Evolutionary conservation across 1,139 yeast species (phyloP), one percentile per base, ranked within the genome.

Genomic region (Taphrina flavorubra): DNA sequence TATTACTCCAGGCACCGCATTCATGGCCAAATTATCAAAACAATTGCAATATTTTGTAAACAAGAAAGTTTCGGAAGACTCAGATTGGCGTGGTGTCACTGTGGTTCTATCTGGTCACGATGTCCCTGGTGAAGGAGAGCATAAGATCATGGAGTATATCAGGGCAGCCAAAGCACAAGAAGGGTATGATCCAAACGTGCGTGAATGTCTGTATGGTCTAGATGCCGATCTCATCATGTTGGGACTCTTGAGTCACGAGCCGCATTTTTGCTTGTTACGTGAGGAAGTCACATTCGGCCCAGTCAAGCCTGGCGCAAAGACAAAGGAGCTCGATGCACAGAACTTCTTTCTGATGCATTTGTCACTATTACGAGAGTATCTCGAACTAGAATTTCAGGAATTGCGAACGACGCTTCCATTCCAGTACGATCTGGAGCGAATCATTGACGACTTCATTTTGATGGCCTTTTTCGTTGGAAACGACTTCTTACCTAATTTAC

Each of bases 41-140:
- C 94, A 92, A 39, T 81, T 94, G 74, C 83, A 92, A 74, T 94
- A 92, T 77, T 94, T 97, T 88, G 90, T 92, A 44, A 91, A 96
- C 36, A 89, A 90, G 75, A 94, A 94, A 77, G 82, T 94, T 57
- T 83, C 92, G 4, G 86, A 85, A 51, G 99, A 94, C 77, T 89
- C 97, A 1, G 92, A 92, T 59, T 94, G 99, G 99, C 89, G 88
- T 59, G 83, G 87, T 67, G 81, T 94, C 58, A 92, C 90, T 74
- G 88, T 94, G 39, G 86, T 94, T 49, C 86, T 94, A 63, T 89
- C 97, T 76, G 99, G 96, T 74, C 97, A 96, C 64, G 94, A 96
- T 42, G 98, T 92, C 13, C 99, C 99, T 0, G 99, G 99, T 70
- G 99, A 94, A 81, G 99, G 99, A 76, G 99, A 94, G 79, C 99